phyloP scores from a whole-genome alignment of 495 filamentous ascomycete species.

The Cetradonia linearis region DNA sequence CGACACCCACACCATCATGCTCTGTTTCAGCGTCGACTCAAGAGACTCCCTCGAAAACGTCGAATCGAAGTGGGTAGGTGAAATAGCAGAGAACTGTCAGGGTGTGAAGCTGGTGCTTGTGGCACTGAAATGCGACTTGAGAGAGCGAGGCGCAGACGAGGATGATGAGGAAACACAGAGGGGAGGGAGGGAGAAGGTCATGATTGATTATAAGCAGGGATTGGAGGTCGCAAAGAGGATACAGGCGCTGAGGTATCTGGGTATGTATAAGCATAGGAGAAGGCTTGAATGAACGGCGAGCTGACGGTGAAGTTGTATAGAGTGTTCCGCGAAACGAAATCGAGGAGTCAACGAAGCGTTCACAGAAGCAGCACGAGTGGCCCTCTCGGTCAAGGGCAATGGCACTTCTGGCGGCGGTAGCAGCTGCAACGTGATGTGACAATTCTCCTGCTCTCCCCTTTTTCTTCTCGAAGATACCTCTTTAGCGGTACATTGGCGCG shows the following conservation, averaged over 20 bases:
- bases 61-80: conserved; percentile 93
- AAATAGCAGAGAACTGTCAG: conserved; percentile 95
- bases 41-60: conserved; percentile 96
- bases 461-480: not conserved
- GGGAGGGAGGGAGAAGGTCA: conserved; percentile 40
- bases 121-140: conserved; percentile 90
- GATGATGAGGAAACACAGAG: conserved; percentile 44
- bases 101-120: conserved; percentile 92
- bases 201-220: conserved; percentile 88
- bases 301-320: too few relatives aligned
- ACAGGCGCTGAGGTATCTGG: conserved; percentile 76
- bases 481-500: not conserved
- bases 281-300: not conserved
- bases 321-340: conserved; percentile 97
- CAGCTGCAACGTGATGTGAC: conserved; percentile 50
- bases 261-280: conserved; percentile 33
- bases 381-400: conserved; percentile 66
- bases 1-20: conserved; percentile 95
- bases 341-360: conserved; percentile 96
- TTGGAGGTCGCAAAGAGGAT: conserved; percentile 88
- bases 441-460: not conserved
- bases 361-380: conserved; percentile 95
- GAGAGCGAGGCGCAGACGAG: conserved; percentile 55
- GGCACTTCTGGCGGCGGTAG: conserved; percentile 36
- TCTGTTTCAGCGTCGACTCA: conserved; percentile 95